Base-by-base conservation (phyloP, 164 flowering plant genomes). In the Amborella trichopoda region DNA sequence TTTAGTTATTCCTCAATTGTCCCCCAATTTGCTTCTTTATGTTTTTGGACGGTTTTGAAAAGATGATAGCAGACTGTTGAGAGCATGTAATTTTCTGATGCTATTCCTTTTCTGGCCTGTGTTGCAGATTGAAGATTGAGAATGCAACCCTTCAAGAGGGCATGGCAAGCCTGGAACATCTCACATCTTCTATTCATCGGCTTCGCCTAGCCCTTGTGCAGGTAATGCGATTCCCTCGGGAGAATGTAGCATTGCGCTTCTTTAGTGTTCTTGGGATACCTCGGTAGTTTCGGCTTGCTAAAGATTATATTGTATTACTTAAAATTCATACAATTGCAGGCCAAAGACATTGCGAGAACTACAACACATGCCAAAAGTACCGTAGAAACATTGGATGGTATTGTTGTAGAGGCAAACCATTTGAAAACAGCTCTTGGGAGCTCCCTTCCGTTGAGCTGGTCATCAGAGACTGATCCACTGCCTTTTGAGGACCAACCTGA, bases 381-480 rank as follows among this genome's bases (percentile, higher is more conserved):
- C n/a, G n/a, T 48, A 20, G 66, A 71, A 50, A 59, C 48, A 47
- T 46, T 83, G 24, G 72, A 81, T n/a, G 64, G 64, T 4, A 71
- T 84, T 22, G 64, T 82, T 13, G 37, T 48, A 0, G 99, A 84
- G 63, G 93, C 90, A 40, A 84, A 66, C 28, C 75, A 74, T 23
- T 28, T 91, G 28, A 88, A 67, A 64, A 88, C 77, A 48, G 99
- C 99, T 20, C 84, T 91, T 28, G 69, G 99, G 19, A 84, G 79
- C 68, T 82, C 78, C 36, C 72, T 91, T 44, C 96, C 99, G 19
- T 52, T 91, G 22, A 91, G 96, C 60, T 91, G 95, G 95, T 80
- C 81, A 28, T 83, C 75, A 4, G 79, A 67, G 53, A 57, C 54
- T 21, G 83, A 72, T 28, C 20, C 24, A 39, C 63, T 45, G 54